Conservation (phyloP, 768 basidiomycete species). For the Calvatia gigantea region DNA sequence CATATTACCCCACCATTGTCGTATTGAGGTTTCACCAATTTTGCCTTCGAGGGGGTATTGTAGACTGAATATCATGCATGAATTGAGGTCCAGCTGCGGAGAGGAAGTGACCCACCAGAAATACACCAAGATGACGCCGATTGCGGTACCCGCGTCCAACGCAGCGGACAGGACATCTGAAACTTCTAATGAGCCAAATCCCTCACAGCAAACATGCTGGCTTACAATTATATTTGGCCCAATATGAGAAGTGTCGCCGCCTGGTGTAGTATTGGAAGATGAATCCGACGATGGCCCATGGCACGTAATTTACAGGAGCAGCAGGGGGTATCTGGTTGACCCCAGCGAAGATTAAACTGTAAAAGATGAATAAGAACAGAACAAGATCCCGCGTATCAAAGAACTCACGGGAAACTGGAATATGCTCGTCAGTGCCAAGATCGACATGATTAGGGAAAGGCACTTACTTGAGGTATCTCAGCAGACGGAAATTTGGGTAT, state of each 20-base stretch:
- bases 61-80: constrained; percentile 23
- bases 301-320: constrained; percentile 80
- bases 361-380: neutral
- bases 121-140: constrained; percentile 64
- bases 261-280: constrained; percentile 75
- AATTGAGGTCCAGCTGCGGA: neutral
- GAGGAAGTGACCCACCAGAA: constrained; percentile 46
- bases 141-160: constrained; percentile 67
- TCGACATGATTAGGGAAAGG: neutral
- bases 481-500: constrained; percentile 59
- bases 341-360: constrained; percentile 67
- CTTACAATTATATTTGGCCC: constrained; percentile 78
- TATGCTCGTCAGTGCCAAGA: constrained; percentile 1
- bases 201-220: neutral
- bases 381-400: neutral
- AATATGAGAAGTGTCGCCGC: constrained; percentile 63
- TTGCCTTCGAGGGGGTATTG: constrained; percentile 42
- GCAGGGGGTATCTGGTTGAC: constrained; percentile 74
- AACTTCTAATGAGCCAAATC: neutral
- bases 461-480: constrained; percentile 67
- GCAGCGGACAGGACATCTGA: constrained; percentile 73
- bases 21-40: constrained; percentile 33
- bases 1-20: constrained; percentile 39
- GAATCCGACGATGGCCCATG: constrained; percentile 74
- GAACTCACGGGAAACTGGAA: constrained; percentile 45